A percentile compares a stretch with the other conserved stretches of the same genome.
phyloP scores from a whole-genome alignment of 768 basidiomycete species.

The Clavulina sp. region DNA sequence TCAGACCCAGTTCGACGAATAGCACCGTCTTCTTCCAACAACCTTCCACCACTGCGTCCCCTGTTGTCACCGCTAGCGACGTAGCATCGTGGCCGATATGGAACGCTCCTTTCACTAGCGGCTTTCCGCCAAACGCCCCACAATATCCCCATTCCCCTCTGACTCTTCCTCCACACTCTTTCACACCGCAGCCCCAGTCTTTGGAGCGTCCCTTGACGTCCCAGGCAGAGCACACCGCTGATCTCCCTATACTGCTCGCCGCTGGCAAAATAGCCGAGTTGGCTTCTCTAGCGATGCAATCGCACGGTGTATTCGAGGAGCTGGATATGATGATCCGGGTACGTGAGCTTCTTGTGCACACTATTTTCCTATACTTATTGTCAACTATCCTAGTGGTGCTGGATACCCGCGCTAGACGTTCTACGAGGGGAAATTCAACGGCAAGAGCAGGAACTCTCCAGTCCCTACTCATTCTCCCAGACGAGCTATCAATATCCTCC shows the following conservation, averaged over 20 bases:
- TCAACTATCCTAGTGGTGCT: neutral
- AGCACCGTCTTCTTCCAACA: neutral
- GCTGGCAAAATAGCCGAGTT: neutral
- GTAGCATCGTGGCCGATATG: neutral
- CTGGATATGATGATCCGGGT: constrained; percentile 1
- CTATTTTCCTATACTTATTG: neutral
- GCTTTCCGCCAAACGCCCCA: neutral
- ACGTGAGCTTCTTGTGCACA: neutral
- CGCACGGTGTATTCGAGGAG: neutral
- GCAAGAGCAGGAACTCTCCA: neutral
- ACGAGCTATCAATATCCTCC: neutral
- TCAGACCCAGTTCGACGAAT: neutral
- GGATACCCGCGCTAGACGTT: neutral
- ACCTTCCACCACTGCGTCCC: neutral
- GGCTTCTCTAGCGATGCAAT: neutral
- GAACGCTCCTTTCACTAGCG: neutral
- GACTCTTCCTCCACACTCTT: neutral
- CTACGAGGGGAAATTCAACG: neutral
- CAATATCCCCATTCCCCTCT: neutral
- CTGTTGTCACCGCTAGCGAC: neutral
- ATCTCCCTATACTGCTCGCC: neutral
- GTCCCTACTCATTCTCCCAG: neutral
- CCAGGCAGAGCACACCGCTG: too few relatives aligned
- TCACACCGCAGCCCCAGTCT: neutral
- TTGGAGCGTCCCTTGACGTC: neutral